These are phyloP conservation scores for Kurtzmaniella quercitrusa DNA, from an alignment of 1,139 yeast species.

Conservation along the genomic window DNA sequence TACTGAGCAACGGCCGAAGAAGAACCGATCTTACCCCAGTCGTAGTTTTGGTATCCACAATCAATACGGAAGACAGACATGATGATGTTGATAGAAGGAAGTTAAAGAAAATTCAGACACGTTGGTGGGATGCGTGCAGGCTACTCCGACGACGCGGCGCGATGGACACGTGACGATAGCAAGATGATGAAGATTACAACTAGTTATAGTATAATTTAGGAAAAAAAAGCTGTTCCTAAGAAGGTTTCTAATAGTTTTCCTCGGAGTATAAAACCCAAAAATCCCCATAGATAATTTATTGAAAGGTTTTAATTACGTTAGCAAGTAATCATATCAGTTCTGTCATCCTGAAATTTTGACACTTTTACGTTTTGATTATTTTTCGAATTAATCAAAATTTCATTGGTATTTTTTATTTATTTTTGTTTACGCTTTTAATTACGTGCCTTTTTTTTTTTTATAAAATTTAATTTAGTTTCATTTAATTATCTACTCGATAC, in stretches of 20 bases:
- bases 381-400: background rate
- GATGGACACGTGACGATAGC: slow-evolving; percentile 1
- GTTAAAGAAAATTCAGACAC: slow-evolving; percentile 3
- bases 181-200: background rate
- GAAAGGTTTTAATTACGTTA: background rate
- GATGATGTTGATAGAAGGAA: slow-evolving; percentile 2
- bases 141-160: slow-evolving; percentile 6
- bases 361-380: background rate
- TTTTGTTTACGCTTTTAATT: too few relatives aligned
- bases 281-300: too few relatives aligned
- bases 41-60: slow-evolving; percentile 67
- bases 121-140: background rate
- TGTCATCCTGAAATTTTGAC: background rate
- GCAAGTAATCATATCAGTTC: background rate
- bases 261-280: too few relatives aligned
- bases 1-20: slow-evolving; percentile 85
- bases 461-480: background rate
- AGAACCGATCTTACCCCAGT: slow-evolving; percentile 86
- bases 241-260: too few relatives aligned
- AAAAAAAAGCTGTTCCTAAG: background rate
- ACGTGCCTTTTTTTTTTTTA: too few relatives aligned
- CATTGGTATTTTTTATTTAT: background rate
- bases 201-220: background rate
- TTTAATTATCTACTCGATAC: background rate
- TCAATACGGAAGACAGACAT: slow-evolving; percentile 36